These are phyloP conservation scores for Lecanicillium sp. DNA, from an alignment of 2,329 filamentous ascomycete genomes.

Conservation along the genomic window DNA sequence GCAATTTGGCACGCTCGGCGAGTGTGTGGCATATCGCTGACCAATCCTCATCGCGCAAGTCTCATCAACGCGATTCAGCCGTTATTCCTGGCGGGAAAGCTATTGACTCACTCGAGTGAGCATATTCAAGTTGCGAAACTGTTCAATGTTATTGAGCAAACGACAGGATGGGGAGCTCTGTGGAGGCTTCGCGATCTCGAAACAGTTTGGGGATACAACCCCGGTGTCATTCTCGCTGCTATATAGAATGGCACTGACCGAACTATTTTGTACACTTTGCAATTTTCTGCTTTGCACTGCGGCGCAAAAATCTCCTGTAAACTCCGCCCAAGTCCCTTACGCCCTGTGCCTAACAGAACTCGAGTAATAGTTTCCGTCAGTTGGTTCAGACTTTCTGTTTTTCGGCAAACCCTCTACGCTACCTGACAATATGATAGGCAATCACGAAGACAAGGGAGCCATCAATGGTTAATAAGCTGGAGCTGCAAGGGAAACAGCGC, in stretches of 20 bases:
- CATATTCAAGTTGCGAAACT: conserved; percentile 25
- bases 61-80: conserved; percentile 45
- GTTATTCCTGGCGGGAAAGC: conserved; percentile 39
- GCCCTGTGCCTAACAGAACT: no score
- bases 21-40: conserved; percentile 42
- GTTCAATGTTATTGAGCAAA: conserved; percentile 34
- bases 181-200: conserved; percentile 42
- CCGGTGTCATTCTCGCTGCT: conserved; percentile 2
- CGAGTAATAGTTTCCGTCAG: no score
- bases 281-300: no score
- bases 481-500: no score
- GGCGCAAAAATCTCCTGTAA: no score
- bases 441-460: no score
- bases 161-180: conserved; percentile 39
- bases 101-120: conserved; percentile 35
- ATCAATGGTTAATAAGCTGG: no score
- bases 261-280: no score
- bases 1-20: conserved; percentile 40
- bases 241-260: neutral
- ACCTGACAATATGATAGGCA: no score
- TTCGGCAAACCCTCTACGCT: no score
- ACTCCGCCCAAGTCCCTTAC: no score
- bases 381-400: no score
- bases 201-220: conserved; percentile 21
- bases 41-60: conserved; percentile 40